phyloP scores from a whole-genome alignment of 2,329 filamentous ascomycete species.

The Pseudocercospora crystallina region DNA sequence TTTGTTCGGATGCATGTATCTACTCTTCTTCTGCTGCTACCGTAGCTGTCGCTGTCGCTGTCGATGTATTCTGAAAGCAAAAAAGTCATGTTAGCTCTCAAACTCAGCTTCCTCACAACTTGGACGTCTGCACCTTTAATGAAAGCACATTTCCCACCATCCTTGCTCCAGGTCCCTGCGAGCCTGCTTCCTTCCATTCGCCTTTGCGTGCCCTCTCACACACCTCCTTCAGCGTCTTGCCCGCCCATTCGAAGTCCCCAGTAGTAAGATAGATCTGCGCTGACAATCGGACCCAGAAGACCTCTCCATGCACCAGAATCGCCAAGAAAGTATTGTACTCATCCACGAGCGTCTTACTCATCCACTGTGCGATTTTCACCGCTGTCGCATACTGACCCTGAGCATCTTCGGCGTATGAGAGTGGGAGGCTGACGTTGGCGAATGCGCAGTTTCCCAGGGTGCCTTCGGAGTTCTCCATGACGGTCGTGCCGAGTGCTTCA shows the following conservation, averaged over 20 bases:
- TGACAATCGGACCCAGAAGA: constrained; percentile 71
- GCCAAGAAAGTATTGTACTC: constrained; percentile 73
- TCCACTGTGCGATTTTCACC: constrained; percentile 42
- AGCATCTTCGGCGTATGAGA: constrained; percentile 46
- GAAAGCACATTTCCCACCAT: too few relatives aligned
- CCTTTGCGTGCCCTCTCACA: constrained; percentile 53
- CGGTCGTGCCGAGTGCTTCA: constrained; percentile 63
- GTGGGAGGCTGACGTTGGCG: constrained; percentile 71
- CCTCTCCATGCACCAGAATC: constrained; percentile 59
- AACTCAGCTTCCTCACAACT: too few relatives aligned
- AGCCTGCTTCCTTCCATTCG: constrained; percentile 38
- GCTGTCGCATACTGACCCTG: constrained; percentile 31
- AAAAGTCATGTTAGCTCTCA: too few relatives aligned
- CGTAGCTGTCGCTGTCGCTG: constrained; percentile 13
- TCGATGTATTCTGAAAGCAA: too few relatives aligned
- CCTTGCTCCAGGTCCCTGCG: too few relatives aligned
- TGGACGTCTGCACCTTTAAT: too few relatives aligned
- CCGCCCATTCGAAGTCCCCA: constrained; percentile 73
- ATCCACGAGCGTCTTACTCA: constrained; percentile 43
- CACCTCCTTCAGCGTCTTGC: constrained; percentile 56
- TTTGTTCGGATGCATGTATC: too few relatives aligned
- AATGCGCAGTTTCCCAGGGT: constrained; percentile 68
- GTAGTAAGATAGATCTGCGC: constrained; percentile 82
- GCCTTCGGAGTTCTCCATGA: constrained; percentile 65
- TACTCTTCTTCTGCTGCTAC: too few relatives aligned